Base-by-base conservation (phyloP, 768 basidiomycete genomes). In the Leucocoprinus birnbaumii region DNA sequence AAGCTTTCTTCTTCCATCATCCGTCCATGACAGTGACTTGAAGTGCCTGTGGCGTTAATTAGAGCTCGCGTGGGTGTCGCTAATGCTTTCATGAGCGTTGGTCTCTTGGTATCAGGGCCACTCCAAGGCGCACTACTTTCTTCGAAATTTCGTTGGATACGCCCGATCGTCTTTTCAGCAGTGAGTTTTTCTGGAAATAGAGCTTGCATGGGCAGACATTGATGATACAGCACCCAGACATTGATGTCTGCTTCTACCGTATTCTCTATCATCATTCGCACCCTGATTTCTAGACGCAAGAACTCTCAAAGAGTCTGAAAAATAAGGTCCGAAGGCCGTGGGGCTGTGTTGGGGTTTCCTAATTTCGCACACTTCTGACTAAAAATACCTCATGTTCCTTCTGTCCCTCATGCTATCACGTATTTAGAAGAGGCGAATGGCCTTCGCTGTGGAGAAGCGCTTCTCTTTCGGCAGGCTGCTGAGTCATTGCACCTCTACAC, bases 141-240 rank as follows among this genome's bases (percentile, higher is more conserved):
- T 13, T 61, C 73, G 4, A 62, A 69, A 3, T 64, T 67, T n/a
- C 68, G 73, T 46, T 80, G 78, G 78, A 67, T 68, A 55, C 65
- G 68, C 22, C 75, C 78, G 18, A 61, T 80, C 0, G 69, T 74
- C 18, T 80, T 79, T 57, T 72, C 76, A 37, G 73, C 74, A 27
- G 78, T 79, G 58, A 38, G 73, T 68, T 7, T 31, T 26, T 3
- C 7, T 31, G 11, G n/a, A 16, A n/a, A 31, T 14, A 3, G 14
- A 31, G 19, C 10, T 41, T 22, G 14, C 7, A 7, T n/a, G 31
- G 2, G 16, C 27, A 19, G 14, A 2, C 21, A 13, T 16, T 34
- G 18, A 43, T 27, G 34, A 16, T 2, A n/a, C 9, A 35, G 18
- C 13, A 13, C 37, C 2, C 27, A 55, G 54, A 48, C 54, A 1